Evolutionary conservation across 2,329 filamentous ascomycete genomes (phyloP), one percentile per base, ranked within the genome.

Genomic region (Teratosphaeria nubilosa): DNA sequence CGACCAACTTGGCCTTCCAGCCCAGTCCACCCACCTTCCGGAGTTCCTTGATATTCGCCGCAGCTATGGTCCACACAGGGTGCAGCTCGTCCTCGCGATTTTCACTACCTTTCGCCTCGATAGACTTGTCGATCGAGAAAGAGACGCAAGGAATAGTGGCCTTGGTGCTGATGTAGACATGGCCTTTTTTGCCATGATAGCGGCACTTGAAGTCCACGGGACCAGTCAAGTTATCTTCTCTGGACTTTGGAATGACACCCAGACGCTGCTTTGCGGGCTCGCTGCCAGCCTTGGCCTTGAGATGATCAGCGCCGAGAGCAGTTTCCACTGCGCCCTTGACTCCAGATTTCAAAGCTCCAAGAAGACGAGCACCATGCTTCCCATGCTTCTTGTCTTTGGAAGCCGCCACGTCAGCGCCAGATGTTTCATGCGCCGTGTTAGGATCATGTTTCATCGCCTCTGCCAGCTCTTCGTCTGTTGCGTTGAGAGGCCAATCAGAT

Each of bases 1-100:
- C 87, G 1, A 94, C 80, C 54, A 94, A 74, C 75, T 90, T 92
- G 1, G 85, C 84, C 74, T 94, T 95, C 89, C 89, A 95, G 0
- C 89, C 88, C 37, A 91, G 77, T 0, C 90, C 90, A 4, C 90
- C 89, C 1, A 91, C 76, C 74, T 95, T 95, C 70, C 85, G 87
- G 56, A 95, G 68, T 70, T 91, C 88, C 55, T 71, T 75, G 52
- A 95, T 86, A 16, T 92, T 86, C 0, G 79, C 79, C 3, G 94
- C 80, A 0, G 87, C 79, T 0, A 94, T 77, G 5, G 81, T 85
- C 82, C 88, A 95, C 0, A 82, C 72, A 0, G 87, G 84, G 58
- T 80, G 75, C 25, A 80, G 64, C 48, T 82, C 77, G 59, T 80
- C 77, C 25, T 85, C 80, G 4, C 56, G 74, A 67, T 66, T 77